Conservation (phyloP, 805 yeast species). For the Kuraishia molischiana region DNA sequence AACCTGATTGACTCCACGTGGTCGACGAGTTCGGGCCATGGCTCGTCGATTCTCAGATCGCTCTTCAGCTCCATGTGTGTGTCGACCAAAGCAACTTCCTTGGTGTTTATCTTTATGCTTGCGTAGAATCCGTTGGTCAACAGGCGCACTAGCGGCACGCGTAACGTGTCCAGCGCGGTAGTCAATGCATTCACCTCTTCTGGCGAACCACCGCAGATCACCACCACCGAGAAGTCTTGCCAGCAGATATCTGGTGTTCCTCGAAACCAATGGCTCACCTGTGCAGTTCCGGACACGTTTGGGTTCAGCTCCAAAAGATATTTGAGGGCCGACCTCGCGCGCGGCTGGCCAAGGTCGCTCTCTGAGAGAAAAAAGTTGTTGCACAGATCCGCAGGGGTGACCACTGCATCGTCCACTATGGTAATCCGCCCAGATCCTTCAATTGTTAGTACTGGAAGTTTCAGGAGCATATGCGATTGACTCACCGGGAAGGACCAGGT, state of each 20-base stretch:
- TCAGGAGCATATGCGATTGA: too few species aligned
- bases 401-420: conserved; percentile 38
- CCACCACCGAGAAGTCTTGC: conserved; percentile 38
- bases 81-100: conserved; percentile 60
- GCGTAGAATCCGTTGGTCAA: conserved; percentile 61
- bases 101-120: conserved; percentile 36
- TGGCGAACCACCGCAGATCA: conserved; percentile 25
- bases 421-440: conserved; percentile 54
- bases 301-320: conserved; percentile 49
- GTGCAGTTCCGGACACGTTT: conserved; percentile 35
- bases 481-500: conserved; percentile 61
- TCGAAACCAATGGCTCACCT: too few species aligned
- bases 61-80: conserved; percentile 56
- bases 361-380: conserved; percentile 53
- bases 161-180: conserved; percentile 27
- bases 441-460: neutral
- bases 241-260: too few species aligned
- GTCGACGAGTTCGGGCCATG: conserved; percentile 60
- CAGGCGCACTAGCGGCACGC: conserved; percentile 46
- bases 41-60: conserved; percentile 56
- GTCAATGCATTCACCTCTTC: conserved; percentile 19
- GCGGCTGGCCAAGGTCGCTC: conserved; percentile 29
- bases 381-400: conserved; percentile 33
- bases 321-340: conserved; percentile 27
- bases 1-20: conserved; percentile 44